Percentiles rank a stretch among this genome's conserved stretches.
Evolutionary conservation across 2,329 filamentous ascomycete genomes (phyloP).

Genomic region (Rhynchosporium agropyri): DNA sequence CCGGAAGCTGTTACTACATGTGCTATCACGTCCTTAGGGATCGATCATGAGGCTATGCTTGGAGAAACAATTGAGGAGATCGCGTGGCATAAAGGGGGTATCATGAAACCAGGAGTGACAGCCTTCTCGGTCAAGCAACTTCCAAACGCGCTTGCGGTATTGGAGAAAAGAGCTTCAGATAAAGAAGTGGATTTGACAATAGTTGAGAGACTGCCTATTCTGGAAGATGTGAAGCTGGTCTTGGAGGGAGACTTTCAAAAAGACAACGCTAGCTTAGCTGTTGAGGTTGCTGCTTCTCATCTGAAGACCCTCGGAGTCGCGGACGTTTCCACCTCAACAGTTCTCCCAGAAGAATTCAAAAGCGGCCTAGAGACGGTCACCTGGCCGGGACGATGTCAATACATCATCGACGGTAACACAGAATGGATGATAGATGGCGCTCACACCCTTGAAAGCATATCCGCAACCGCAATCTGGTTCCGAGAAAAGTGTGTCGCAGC

Average conservation of each 20-base stretch:
- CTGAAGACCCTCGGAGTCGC: conserved; percentile 46
- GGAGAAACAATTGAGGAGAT: conserved; percentile 80
- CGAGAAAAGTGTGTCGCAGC: conserved; percentile 46
- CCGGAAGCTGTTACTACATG: conserved; percentile 59
- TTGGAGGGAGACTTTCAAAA: conserved; percentile 59
- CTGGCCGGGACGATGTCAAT: conserved; percentile 78
- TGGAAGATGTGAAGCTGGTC: conserved; percentile 50
- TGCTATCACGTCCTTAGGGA: conserved; percentile 77
- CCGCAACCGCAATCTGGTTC: conserved; percentile 82
- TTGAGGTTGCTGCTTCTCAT: conserved; percentile 55
- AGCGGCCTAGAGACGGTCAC: conserved; percentile 73
- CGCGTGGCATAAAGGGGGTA: conserved; percentile 89
- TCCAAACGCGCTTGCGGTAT: conserved; percentile 57
- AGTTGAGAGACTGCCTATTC: conserved; percentile 34
- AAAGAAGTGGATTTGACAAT: conserved; percentile 31
- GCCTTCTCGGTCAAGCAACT: conserved; percentile 66
- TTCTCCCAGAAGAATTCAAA: conserved; percentile 64
- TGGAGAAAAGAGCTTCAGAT: conserved; percentile 59
- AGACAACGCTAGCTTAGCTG: conserved; percentile 61
- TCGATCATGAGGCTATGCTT: conserved; percentile 82
- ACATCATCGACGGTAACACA: conserved; percentile 58
- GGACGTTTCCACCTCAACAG: conserved; percentile 5
- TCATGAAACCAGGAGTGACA: conserved; percentile 70
- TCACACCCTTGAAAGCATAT: conserved; percentile 87
- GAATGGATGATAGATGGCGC: conserved; percentile 93